Conservation (phyloP, 2,329 filamentous ascomycete species). For the Fusarium sp. region DNA sequence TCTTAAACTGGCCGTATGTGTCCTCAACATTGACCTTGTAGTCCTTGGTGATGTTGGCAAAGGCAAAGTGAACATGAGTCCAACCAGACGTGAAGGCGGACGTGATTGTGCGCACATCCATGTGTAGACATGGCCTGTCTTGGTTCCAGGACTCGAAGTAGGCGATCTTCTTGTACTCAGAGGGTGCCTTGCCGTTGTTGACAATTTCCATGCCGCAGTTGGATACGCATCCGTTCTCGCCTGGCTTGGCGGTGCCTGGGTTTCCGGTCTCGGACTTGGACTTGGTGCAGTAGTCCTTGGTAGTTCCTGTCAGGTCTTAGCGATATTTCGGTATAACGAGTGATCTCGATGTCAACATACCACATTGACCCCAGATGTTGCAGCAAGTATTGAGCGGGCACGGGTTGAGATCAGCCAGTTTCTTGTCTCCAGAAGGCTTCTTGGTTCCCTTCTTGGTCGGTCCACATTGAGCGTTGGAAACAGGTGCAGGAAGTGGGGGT, state of each 20-base stretch:
- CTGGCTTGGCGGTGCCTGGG: conserved; percentile 51
- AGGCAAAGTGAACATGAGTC: conserved; percentile 53
- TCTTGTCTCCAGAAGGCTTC: neutral
- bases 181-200: conserved; percentile 15
- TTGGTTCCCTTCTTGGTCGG: neutral
- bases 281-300: conserved; percentile 52
- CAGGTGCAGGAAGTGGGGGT: neutral
- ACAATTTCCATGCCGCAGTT: conserved; percentile 45
- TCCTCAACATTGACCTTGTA: conserved; percentile 27
- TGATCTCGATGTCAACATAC: neutral
- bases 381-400: conserved; percentile 48
- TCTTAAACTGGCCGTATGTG: conserved; percentile 33
- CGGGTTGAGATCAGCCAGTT: conserved; percentile 41
- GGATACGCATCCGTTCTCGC: conserved; percentile 45
- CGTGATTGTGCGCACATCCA: conserved; percentile 19
- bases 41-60: conserved; percentile 45
- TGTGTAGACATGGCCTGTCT: conserved; percentile 46
- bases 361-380: conserved; percentile 55
- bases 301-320: conserved; percentile 43
- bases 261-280: conserved; percentile 44
- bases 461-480: neutral
- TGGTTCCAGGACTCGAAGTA: conserved; percentile 51
- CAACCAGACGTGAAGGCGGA: conserved; percentile 31
- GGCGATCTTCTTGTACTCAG: conserved; percentile 21
- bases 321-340: neutral